Base-by-base conservation (phyloP, 352 stramenopile species). In the Phytophthora syringae region DNA sequence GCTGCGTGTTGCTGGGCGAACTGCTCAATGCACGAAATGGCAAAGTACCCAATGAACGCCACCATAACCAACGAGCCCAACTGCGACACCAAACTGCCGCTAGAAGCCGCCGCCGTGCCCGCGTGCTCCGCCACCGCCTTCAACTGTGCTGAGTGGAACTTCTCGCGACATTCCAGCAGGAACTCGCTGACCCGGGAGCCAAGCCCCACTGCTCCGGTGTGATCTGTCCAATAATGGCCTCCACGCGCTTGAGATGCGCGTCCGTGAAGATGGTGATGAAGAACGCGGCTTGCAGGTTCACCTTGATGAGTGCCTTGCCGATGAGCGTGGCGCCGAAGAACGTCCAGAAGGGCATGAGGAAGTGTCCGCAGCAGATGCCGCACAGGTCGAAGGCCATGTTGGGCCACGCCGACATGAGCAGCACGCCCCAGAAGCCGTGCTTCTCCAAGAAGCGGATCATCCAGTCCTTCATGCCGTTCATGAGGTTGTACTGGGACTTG, bases 381-480 rank as follows among this genome's bases (percentile, higher is more conserved):
- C 91, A 97, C 1, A 98, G 79, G 60, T 98, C 94, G 66, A 98
- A 98, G 30, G 93, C 91, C 64, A 97, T 91, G 71, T 98, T 98
- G 20, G 94, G 94, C 80, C 89, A 97, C n/a, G 94, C 91, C 27
- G 88, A 94, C 88, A 98, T 97, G 54, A 98, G 77, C 63, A 98
- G 78, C 47, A 98, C 90, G 16, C 92, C 94, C 74, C 88, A 96
- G 72, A 98, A 98, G 39, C 94, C 94, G 62, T 97, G 87, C 55
- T 86, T 89, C 60, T 97, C 74, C 7, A 98, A 66, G 60, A 98
- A 98, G 21, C 73, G 61, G 52, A 98, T 95, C 92, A 98, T 98
- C 89, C 88, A 97, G 58, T 94, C 80, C 75, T 97, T 97, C 85
- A 95, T 97, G 50, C 72, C 70, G 80, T 96, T 97, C 75, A 97